phyloP scores from a whole-genome alignment of 345 rosid species.

The Viola odorata region DNA sequence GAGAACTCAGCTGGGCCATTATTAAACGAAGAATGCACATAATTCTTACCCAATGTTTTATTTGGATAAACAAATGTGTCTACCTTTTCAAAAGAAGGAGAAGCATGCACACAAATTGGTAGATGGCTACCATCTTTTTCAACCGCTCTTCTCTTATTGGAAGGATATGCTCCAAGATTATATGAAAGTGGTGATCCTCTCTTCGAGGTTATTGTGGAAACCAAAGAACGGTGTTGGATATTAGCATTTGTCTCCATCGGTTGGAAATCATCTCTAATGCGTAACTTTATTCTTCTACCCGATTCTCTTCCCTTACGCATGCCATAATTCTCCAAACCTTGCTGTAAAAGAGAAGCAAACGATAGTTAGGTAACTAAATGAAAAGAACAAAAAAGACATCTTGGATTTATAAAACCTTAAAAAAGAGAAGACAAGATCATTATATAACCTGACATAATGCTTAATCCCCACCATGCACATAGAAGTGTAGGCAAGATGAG shows the following conservation, averaged over 20 bases:
- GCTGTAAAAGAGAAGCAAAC: not conserved
- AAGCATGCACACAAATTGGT: constrained; percentile 5
- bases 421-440: not conserved
- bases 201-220: constrained; percentile 13
- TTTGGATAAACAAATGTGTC: constrained; percentile 16
- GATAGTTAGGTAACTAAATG: not conserved
- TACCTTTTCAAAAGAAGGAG: constrained; percentile 18
- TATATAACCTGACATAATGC: too few relatives aligned
- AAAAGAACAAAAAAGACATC: not conserved
- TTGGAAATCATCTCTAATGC: constrained; percentile 7
- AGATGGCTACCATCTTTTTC: constrained; percentile 7
- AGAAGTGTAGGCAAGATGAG: too few relatives aligned
- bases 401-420: not conserved
- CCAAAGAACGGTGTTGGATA: not conserved
- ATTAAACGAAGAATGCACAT: constrained; percentile 18
- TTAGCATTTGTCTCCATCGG: constrained; percentile 16
- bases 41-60: constrained; percentile 16
- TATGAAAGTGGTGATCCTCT: constrained; percentile 7
- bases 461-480: too few relatives aligned
- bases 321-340: constrained; percentile 7
- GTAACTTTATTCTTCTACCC: not conserved
- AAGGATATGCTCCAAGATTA: constrained; percentile 12
- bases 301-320: not conserved
- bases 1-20: constrained; percentile 16
- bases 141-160: constrained; percentile 14